Base-by-base conservation (phyloP, 2,329 filamentous ascomycete species). In the Pestalotiopsis sp. region DNA sequence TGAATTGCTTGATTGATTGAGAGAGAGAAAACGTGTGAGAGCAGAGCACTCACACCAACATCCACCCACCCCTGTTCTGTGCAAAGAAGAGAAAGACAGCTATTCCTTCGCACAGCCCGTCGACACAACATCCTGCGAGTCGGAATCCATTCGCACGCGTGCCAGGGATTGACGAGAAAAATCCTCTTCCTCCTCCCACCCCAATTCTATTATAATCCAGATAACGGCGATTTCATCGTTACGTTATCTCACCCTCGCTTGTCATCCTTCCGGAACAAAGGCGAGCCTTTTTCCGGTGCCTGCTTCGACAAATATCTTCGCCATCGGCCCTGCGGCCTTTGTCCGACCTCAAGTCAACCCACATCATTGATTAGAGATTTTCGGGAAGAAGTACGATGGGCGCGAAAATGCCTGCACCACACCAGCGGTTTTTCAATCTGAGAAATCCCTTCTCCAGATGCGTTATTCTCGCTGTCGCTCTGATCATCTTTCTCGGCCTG, bases 381-480 rank as follows among this genome's bases (percentile, higher is more conserved):
- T 25, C 27, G 41, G 64, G 27, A 36, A 62, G 25, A 39, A 73
- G 67, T 69, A 78, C 74, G 68, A 78, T 83, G 81, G 82, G 81
- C 77, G 78, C 78, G 67, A 81, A 76, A 72, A 74, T 83, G 70
- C 75, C 80, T 39, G 75, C 78, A 68, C 73, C 82, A 68, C 78
- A 82, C 72, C 84, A 78, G 62, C 75, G 80, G 72, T 79, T 83
- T 71, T 79, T 84, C 78, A 85, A 77, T 72, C 85, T 86, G 83
- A 81, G 85, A 70, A 85, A 83, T 72, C 82, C 84, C 4, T 81
- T 86, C 67, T 79, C 80, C 57, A 80, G 83, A 77, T 83, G 81
- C 64, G 75, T 86, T 13, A 69, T 85, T 39, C 79, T 84, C 71
- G 81, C 83, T 63, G 73, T 83, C 25, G 78, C 78, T 68, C 76